Conservation (phyloP, 164 flowering plant species). For the Platanus orientalis region DNA sequence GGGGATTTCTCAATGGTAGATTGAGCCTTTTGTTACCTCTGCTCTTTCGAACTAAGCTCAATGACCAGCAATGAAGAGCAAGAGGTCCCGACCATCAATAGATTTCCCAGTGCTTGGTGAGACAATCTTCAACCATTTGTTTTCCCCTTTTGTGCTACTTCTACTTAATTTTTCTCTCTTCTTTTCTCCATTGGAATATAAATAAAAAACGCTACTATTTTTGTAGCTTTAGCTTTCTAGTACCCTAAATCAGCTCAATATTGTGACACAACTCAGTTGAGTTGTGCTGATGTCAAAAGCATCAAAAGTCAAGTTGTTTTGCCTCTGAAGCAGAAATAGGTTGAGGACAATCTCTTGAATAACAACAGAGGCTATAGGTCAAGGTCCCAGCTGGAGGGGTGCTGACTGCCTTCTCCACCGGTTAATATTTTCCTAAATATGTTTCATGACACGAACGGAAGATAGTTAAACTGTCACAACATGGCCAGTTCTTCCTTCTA, state of each 20-base stretch:
- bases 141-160: too few species aligned
- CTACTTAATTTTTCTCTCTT: not conserved
- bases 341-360: conserved; percentile 12
- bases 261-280: conserved; percentile 27
- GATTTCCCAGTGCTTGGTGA: conserved; percentile 51
- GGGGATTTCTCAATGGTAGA: conserved; percentile 92
- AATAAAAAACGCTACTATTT: conserved; percentile 30
- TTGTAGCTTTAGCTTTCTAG: conserved; percentile 39
- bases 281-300: conserved; percentile 36
- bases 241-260: conserved; percentile 37
- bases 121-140: not conserved
- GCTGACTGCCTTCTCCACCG: conserved; percentile 40
- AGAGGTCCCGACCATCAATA: conserved; percentile 48
- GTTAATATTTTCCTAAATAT: conserved; percentile 35
- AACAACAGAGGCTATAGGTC: conserved; percentile 20
- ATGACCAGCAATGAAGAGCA: conserved; percentile 38
- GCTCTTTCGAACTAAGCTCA: conserved; percentile 29
- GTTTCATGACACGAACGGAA: conserved; percentile 35
- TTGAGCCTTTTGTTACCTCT: conserved; percentile 62
- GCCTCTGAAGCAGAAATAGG: conserved; percentile 37
- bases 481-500: conserved; percentile 36
- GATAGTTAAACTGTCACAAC: conserved; percentile 40
- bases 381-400: conserved; percentile 31
- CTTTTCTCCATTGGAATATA: conserved; percentile 1
- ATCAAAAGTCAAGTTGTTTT: conserved; percentile 32